Conservation (phyloP, 225 moss, liverwort and hornwort genomes). For the Marchantia paleacea region DNA sequence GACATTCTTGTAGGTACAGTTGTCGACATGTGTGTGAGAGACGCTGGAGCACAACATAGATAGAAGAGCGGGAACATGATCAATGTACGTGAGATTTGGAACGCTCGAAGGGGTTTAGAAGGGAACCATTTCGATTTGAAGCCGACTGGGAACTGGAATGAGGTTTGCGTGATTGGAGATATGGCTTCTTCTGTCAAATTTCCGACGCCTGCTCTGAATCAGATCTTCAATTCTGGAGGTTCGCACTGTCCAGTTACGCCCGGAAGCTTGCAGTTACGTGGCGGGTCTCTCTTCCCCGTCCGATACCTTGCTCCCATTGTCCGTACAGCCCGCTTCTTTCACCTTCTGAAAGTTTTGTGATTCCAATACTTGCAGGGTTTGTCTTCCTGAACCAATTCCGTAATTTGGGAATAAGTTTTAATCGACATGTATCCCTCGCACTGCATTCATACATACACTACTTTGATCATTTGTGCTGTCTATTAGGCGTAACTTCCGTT, state of each 20-base stretch:
- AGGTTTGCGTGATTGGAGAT: conserved; percentile 16
- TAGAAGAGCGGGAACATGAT: conserved; percentile 6
- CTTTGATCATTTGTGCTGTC: background rate
- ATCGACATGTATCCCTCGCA: background rate
- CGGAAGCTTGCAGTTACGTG: conserved; percentile 20
- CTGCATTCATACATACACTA: background rate
- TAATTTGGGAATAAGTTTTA: background rate
- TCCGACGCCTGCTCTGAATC: conserved; percentile 7
- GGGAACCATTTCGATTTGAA: background rate
- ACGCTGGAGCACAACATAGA: background rate
- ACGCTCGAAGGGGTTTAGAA: background rate
- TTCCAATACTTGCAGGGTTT: background rate
- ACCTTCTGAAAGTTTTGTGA: background rate
- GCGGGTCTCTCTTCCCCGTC: conserved; percentile 15
- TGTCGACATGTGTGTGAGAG: background rate
- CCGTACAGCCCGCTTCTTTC: conserved; percentile 1
- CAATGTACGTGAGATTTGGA: conserved; percentile 2
- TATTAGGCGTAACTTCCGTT: background rate
- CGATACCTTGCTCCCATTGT: conserved; percentile 27
- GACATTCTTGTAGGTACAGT: background rate
- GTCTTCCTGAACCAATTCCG: background rate
- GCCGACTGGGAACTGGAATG: conserved; percentile 3
- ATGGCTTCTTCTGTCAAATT: conserved; percentile 27
- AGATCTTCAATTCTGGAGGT: conserved; percentile 17
- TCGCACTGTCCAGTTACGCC: conserved; percentile 10